These are phyloP conservation scores for Capsicum chinense DNA, from an alignment of 257 asterid species.

Conservation along the genomic window DNA sequence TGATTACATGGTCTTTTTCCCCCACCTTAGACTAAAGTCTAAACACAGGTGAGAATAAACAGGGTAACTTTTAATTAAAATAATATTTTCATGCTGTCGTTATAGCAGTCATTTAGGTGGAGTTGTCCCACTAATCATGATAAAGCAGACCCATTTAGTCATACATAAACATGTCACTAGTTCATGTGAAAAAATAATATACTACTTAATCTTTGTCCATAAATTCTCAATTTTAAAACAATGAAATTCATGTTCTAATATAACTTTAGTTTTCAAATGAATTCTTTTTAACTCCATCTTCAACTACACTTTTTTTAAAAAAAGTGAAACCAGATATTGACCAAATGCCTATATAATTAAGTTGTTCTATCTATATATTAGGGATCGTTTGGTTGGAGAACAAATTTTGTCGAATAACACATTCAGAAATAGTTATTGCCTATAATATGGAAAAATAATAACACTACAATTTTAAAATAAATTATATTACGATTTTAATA, in stretches of 20 bases:
- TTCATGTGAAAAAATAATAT: not conserved
- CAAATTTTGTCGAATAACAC: too few relatives aligned
- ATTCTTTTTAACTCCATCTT: not conserved
- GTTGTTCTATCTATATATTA: too few relatives aligned
- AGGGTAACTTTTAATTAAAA: constrained; percentile 8
- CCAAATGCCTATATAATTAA: too few relatives aligned
- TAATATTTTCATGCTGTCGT: not conserved
- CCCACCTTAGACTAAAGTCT: not conserved
- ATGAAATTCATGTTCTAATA: too few relatives aligned
- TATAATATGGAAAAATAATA: too few relatives aligned
- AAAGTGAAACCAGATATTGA: not conserved
- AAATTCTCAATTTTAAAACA: not conserved
- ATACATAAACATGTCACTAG: not conserved
- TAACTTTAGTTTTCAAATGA: too few relatives aligned
- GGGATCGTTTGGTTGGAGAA: too few relatives aligned
- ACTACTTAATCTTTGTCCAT: not conserved
- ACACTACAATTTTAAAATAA: too few relatives aligned
- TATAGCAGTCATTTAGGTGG: constrained; percentile 18
- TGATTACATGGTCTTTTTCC: not conserved
- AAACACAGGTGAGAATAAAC: constrained; percentile 11
- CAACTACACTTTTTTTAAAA: not conserved
- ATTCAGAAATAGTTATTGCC: too few relatives aligned
- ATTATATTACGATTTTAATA: too few relatives aligned
- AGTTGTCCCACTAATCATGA: constrained; percentile 16
- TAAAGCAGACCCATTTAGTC: not conserved